A percentile compares a stretch with the other conserved stretches of the same genome.
These are phyloP conservation scores for Austroboletus niveus DNA, from an alignment of 1,284 basidiomycete genomes.

Conservation along the genomic window DNA sequence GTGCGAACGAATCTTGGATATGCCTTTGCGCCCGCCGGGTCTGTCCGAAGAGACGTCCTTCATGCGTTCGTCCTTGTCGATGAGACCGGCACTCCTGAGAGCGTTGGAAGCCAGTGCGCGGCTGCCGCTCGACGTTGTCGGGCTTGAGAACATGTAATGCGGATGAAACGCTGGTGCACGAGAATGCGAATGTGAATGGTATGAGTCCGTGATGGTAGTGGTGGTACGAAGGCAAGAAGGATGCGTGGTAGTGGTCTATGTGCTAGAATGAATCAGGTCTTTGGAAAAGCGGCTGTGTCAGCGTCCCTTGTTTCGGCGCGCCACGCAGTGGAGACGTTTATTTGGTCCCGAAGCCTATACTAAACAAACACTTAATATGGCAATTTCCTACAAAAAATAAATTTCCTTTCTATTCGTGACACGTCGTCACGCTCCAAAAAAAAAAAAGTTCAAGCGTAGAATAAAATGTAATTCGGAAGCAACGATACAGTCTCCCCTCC, in stretches of 20 bases:
- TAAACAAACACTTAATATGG: conserved; percentile 20
- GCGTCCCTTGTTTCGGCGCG: conserved; percentile 20
- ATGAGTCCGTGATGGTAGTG: conserved; percentile 4
- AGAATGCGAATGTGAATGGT: background rate
- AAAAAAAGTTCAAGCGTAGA: conserved; percentile 1
- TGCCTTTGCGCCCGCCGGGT: conserved; percentile 66
- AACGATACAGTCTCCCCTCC: conserved; percentile 3
- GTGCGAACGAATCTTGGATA: conserved; percentile 57
- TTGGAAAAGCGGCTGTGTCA: conserved; percentile 23
- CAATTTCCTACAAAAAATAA: background rate
- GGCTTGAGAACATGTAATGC: conserved; percentile 49
- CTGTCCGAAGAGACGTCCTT: conserved; percentile 57
- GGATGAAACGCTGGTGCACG: background rate
- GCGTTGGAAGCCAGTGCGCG: conserved; percentile 57
- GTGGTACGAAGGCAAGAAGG: conserved; percentile 18
- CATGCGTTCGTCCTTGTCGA: conserved; percentile 72
- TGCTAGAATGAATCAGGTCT: conserved; percentile 17
- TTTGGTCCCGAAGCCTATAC: conserved; percentile 25
- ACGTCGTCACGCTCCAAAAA: conserved; percentile 14
- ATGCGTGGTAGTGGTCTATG: conserved; percentile 23
- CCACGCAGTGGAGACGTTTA: conserved; percentile 8
- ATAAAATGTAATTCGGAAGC: conserved; percentile 18
- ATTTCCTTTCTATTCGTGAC: conserved; percentile 18
- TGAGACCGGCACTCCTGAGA: conserved; percentile 66
- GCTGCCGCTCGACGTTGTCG: conserved; percentile 49